Percentiles rank a stretch among this genome's conserved stretches.
Conservation (phyloP, 371 early-diverging fungal genomes). For the Mucor mucedo region DNA sequence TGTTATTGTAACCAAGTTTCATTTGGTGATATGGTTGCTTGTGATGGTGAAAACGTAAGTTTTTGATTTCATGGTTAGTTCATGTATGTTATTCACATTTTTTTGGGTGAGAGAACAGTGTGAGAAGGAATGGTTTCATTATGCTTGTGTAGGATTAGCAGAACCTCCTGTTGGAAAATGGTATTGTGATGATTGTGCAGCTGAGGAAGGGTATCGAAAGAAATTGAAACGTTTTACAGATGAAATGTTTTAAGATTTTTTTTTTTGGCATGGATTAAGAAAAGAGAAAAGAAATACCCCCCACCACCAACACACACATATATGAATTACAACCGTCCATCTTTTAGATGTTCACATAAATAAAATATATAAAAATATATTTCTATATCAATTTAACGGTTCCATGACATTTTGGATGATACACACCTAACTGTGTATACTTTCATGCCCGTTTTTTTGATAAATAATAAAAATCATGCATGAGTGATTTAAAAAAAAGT, state of each 20-base stretch:
- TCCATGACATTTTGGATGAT: no score
- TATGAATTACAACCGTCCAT: no score
- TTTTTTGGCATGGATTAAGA: no score
- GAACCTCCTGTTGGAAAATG: slow-evolving; percentile 91
- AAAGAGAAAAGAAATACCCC: no score
- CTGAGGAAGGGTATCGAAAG: slow-evolving; percentile 38
- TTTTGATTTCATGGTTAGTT: background rate
- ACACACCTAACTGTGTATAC: no score
- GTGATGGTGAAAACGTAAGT: slow-evolving; percentile 88
- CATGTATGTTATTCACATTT: background rate
- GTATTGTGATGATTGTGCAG: slow-evolving; percentile 79
- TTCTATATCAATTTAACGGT: no score
- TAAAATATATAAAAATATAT: no score
- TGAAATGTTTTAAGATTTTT: slow-evolving; percentile 13
- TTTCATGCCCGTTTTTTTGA: no score
- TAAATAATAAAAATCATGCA: no score
- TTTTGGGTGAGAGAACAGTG: slow-evolving; percentile 57
- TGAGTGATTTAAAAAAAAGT: no score
- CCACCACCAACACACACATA: no score
- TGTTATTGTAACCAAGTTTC: slow-evolving; percentile 96
- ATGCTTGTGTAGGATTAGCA: slow-evolving; percentile 86
- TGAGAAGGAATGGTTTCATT: slow-evolving; percentile 96
- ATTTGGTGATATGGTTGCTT: slow-evolving; percentile 98
- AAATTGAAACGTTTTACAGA: slow-evolving; percentile 31
- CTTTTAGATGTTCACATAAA: no score